Evolutionary conservation across 805 yeast genomes (phyloP), one percentile per base, ranked within the genome.

Genomic region (Candida nitratophila): DNA sequence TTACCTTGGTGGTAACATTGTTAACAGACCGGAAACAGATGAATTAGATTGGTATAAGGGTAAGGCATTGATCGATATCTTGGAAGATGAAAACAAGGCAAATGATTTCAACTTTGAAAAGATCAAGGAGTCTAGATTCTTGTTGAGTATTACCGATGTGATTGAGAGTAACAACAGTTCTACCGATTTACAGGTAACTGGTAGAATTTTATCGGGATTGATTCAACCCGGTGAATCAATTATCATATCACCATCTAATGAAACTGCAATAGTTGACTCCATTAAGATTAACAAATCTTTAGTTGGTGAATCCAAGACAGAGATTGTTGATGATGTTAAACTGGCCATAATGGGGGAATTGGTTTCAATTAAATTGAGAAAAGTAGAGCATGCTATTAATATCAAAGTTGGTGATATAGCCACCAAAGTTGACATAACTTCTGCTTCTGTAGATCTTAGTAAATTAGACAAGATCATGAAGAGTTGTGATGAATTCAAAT

Each of bases 141-240:
- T 76, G 11, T 68, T 87, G 57, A 73, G 83, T 1, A 73, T 84
- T 4, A 71, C 79, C 45, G 95, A 89, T 52, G 74, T 82, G 0
- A 70, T 66, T 48, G 73, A 76, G 15, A 66, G 74, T 73, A 27
- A 76, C 68, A 29, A 65, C 70, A 5, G 72, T 75, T 20, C 75
- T 77, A 47, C 64, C 83, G 26, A 63, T 71, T 1, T 29, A 29
- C 12, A 10, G 4, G 63, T 86, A 9, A 63, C 73, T 29, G 96
- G 96, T 2, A 72, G 87, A 44, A 69, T 86, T 1, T 73, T 77
- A 41, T 66, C 81, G 14, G 96, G 96, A 2, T 59, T 69, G 5
- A 69, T 86, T 31, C 87, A 84, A 61, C 73, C 76, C 1, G 93
- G 90, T 21, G 88, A 87, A 55, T 69, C 82, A 0, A 66, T 85